phyloP scores from a whole-genome alignment of 345 rosid species.

The Bruguiera sexangula region DNA sequence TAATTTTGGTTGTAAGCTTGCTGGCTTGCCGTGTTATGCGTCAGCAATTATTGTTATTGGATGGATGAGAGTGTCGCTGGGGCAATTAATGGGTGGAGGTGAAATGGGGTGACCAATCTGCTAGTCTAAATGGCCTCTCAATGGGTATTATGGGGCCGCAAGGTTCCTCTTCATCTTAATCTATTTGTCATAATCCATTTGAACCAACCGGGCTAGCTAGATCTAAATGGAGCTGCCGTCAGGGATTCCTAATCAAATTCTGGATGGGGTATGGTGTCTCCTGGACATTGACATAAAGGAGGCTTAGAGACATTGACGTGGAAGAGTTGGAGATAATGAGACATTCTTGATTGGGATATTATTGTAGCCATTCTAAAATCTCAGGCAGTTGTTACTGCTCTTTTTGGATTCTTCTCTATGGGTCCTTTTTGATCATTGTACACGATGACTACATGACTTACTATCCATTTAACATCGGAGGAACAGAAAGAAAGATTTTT shows the following conservation, averaged over 20 bases:
- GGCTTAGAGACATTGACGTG: conserved; percentile 20
- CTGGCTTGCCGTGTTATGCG: neutral
- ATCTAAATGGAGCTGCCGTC: no score
- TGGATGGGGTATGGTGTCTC: conserved; percentile 23
- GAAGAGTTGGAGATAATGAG: conserved; percentile 27
- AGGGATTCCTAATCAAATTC: no score
- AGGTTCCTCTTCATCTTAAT: conserved; percentile 1
- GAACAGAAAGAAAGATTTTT: neutral
- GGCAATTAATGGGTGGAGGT: neutral
- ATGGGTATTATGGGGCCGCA: neutral
- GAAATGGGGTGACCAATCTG: neutral
- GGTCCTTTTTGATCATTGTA: neutral
- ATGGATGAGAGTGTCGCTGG: neutral
- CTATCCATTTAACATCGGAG: neutral
- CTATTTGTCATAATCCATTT: neutral
- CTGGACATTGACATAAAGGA: conserved; percentile 26
- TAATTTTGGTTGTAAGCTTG: conserved; percentile 11
- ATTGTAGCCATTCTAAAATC: conserved; percentile 13
- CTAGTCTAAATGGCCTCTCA: no score
- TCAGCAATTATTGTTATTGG: neutral
- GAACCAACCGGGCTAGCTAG: conserved; percentile 4
- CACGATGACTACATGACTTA: conserved; percentile 5
- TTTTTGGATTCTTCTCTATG: conserved; percentile 41
- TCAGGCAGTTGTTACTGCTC: conserved; percentile 14
- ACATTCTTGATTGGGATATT: conserved; percentile 15